These are phyloP conservation scores for Yarrowia sp. DNA, from an alignment of 805 yeast genomes.

Conservation along the genomic window DNA sequence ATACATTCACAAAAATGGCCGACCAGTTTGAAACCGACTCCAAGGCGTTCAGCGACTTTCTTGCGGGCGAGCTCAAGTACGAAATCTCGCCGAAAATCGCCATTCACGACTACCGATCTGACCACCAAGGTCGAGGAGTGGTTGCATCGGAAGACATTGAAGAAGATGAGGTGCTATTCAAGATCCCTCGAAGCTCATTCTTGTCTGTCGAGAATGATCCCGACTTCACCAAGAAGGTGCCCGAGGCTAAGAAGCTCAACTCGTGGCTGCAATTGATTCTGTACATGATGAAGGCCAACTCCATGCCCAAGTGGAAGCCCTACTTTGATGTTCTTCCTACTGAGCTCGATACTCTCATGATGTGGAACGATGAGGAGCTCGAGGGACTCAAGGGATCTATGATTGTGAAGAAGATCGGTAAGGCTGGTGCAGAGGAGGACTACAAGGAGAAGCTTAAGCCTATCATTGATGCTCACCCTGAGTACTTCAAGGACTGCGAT, in stretches of 20 bases:
- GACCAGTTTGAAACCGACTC: conserved; percentile 50
- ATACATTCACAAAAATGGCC: not conserved
- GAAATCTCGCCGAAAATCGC: conserved; percentile 62
- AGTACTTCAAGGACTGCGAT: conserved; percentile 43
- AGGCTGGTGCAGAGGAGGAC: conserved; percentile 66
- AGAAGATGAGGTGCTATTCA: conserved; percentile 69
- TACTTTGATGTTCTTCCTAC: conserved; percentile 77
- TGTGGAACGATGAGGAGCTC: conserved; percentile 74
- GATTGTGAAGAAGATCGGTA: conserved; percentile 74
- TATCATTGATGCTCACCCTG: conserved; percentile 47
- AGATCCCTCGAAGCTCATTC: conserved; percentile 66
- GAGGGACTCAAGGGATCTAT: conserved; percentile 68
- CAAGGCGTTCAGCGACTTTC: conserved; percentile 50
- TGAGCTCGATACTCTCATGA: conserved; percentile 71
- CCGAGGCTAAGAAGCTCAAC: conserved; percentile 43
- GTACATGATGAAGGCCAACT: conserved; percentile 67
- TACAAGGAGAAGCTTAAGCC: conserved; percentile 58
- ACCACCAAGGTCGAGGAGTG: conserved; percentile 79
- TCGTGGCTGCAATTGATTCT: conserved; percentile 84
- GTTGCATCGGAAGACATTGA: conserved; percentile 67
- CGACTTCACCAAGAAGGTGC: conserved; percentile 43
- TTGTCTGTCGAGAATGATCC: conserved; percentile 67
- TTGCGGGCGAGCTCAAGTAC: conserved; percentile 48
- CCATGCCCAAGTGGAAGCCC: conserved; percentile 66
- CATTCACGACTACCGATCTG: conserved; percentile 65